These are phyloP conservation scores for Abelmoschus esculentus DNA, from an alignment of 345 rosid species.

Conservation along the genomic window DNA sequence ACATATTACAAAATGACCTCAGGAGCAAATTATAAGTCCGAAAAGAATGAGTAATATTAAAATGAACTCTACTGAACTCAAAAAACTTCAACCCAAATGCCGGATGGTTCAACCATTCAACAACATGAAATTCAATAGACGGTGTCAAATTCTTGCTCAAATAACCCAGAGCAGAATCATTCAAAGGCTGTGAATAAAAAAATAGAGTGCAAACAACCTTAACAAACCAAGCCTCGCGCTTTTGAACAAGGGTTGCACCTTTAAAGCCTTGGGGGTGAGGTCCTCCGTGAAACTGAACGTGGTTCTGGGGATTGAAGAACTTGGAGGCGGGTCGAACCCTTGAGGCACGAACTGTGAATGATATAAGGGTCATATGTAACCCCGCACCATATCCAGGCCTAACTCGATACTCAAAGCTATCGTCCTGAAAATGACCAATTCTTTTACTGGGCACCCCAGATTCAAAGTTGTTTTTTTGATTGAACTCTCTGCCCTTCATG, in stretches of 20 bases:
- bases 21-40: slow-evolving; percentile 51
- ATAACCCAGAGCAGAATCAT: slow-evolving; percentile 35
- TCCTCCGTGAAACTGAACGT: slow-evolving; percentile 40
- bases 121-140: slow-evolving; percentile 50
- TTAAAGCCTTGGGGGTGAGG: slow-evolving; percentile 26
- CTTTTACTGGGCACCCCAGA: slow-evolving; percentile 6
- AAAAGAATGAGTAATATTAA: slow-evolving; percentile 42
- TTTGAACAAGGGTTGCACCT: slow-evolving; percentile 24
- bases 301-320: slow-evolving; percentile 32
- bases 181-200: slow-evolving; percentile 30
- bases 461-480: slow-evolving; percentile 10
- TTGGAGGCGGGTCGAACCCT: slow-evolving; percentile 62
- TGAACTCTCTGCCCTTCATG: slow-evolving; percentile 26
- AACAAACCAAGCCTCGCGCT: slow-evolving; percentile 60
- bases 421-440: slow-evolving; percentile 7
- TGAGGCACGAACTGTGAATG: slow-evolving; percentile 22
- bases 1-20: slow-evolving; percentile 56
- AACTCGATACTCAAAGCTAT: background rate
- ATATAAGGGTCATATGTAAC: slow-evolving; percentile 43
- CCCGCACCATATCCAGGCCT: slow-evolving; percentile 33
- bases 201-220: slow-evolving; percentile 63
- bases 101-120: slow-evolving; percentile 46
- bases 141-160: slow-evolving; percentile 54
- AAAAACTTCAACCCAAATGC: slow-evolving; percentile 51
- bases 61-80: slow-evolving; percentile 54